These are phyloP conservation scores for Blastobotrys malaysiensis DNA, from an alignment of 1,139 yeast genomes.

Conservation along the genomic window DNA sequence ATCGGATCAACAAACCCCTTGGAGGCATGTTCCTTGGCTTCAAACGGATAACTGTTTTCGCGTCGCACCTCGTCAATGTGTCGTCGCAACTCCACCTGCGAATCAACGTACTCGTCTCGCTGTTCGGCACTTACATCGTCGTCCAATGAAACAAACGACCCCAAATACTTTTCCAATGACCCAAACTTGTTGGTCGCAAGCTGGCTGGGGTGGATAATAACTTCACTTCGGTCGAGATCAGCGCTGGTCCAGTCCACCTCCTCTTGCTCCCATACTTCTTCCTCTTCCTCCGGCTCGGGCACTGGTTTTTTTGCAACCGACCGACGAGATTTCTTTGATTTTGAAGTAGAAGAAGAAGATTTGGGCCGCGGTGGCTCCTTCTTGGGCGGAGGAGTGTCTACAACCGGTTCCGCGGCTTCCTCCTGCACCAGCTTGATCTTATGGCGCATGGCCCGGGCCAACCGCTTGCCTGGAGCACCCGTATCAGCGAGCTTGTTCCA, in stretches of 20 bases:
- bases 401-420: slow-evolving; percentile 10
- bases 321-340: background rate
- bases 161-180: slow-evolving; percentile 41
- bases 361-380: background rate
- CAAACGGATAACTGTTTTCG: slow-evolving; percentile 44
- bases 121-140: slow-evolving; percentile 44
- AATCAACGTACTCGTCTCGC: slow-evolving; percentile 43
- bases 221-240: slow-evolving; percentile 5
- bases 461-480: slow-evolving; percentile 16
- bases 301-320: slow-evolving; percentile 1
- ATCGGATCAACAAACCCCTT: slow-evolving; percentile 38
- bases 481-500: slow-evolving; percentile 35
- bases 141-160: slow-evolving; percentile 56
- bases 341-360: background rate
- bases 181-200: slow-evolving; percentile 37
- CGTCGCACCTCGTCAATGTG: slow-evolving; percentile 53
- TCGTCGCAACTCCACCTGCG: slow-evolving; percentile 39
- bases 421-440: slow-evolving; percentile 25
- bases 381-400: slow-evolving; percentile 3
- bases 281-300: slow-evolving; percentile 3
- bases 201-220: slow-evolving; percentile 5
- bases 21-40: slow-evolving; percentile 22
- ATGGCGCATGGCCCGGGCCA: slow-evolving; percentile 29
- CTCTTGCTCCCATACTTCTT: slow-evolving; percentile 9
- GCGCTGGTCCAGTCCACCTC: background rate